phyloP scores from a whole-genome alignment of 2,329 filamentous ascomycete genomes.

The Verticillium zaregamsianum region DNA sequence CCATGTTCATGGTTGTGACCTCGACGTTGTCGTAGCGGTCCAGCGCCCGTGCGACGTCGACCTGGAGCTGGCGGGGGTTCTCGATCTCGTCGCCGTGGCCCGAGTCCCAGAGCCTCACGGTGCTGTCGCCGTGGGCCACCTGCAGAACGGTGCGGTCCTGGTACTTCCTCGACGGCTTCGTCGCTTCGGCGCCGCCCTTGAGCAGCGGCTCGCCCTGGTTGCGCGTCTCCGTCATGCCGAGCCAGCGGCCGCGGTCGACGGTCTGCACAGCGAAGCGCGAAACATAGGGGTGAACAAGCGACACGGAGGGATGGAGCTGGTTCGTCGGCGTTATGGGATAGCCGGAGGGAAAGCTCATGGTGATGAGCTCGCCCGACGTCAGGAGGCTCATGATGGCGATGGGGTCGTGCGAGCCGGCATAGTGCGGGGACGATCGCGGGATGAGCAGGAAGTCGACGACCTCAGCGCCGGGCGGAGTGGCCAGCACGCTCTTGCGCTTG shows the following conservation, averaged over 20 bases:
- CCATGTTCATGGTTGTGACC: constrained; percentile 75
- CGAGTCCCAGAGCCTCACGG: constrained; percentile 86
- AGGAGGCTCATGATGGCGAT: constrained; percentile 78
- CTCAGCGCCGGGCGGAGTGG: constrained; percentile 72
- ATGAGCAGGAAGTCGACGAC: constrained; percentile 79
- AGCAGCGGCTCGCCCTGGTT: constrained; percentile 74
- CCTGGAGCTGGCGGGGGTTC: constrained; percentile 74
- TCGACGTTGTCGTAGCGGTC: constrained; percentile 74
- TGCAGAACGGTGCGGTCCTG: constrained; percentile 82
- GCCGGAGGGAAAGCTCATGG: constrained; percentile 87
- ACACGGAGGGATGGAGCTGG: constrained; percentile 81
- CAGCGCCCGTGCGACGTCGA: constrained; percentile 80
- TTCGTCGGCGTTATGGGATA: constrained; percentile 90
- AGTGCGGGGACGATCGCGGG: constrained; percentile 79
- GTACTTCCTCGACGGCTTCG: constrained; percentile 67
- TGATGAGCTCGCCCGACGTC: constrained; percentile 82
- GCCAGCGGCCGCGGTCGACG: constrained; percentile 77
- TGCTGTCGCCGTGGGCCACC: constrained; percentile 86
- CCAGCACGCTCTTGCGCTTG: constrained; percentile 68
- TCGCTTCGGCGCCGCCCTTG: constrained; percentile 71
- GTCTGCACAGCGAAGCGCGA: constrained; percentile 67
- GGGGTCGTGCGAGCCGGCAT: constrained; percentile 82
- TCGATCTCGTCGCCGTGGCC: constrained; percentile 93
- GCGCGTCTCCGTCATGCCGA: constrained; percentile 83
- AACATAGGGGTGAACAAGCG: constrained; percentile 87